phyloP scores from a whole-genome alignment of 2,329 filamentous ascomycete species.

The Ascomycota sp. region DNA sequence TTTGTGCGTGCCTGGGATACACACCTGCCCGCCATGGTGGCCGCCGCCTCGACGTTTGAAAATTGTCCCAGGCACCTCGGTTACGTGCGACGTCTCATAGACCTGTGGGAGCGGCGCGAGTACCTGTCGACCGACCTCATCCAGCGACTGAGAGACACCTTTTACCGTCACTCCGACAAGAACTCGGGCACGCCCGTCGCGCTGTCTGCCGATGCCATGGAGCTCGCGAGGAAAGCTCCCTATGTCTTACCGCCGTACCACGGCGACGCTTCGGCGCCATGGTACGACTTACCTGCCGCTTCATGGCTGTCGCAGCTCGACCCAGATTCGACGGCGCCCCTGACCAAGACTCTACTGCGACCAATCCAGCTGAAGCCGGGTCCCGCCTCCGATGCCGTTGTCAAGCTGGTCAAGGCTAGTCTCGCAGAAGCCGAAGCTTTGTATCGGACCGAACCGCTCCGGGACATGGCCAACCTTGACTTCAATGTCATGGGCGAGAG shows the following conservation, averaged over 20 bases:
- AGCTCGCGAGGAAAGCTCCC: conserved; percentile 32
- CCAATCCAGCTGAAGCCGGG: conserved; percentile 48
- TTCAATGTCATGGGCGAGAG: conserved; percentile 56
- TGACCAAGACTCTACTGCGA: conserved; percentile 47
- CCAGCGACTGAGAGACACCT: conserved; percentile 33
- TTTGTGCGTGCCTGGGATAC: conserved; percentile 35
- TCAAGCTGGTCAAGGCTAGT: conserved; percentile 45
- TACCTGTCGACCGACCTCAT: conserved; percentile 36
- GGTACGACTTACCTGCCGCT: conserved; percentile 62
- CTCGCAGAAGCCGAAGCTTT: conserved; percentile 47
- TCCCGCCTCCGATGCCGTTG: conserved; percentile 42
- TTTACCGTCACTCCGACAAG: conserved; percentile 18
- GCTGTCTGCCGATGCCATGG: conserved; percentile 8
- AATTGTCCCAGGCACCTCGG: conserved; percentile 41
- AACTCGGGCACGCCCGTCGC: conserved; percentile 5
- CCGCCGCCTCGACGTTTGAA: conserved; percentile 31
- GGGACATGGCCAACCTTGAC: conserved; percentile 30
- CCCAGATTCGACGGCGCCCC: conserved; percentile 51
- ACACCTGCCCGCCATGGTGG: conserved; percentile 38
- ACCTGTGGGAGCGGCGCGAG: conserved; percentile 44
- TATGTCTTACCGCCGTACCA: conserved; percentile 56
- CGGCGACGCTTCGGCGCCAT: conserved; percentile 49
- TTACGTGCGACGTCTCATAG: conserved; percentile 41
- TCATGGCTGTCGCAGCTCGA: conserved; percentile 62
- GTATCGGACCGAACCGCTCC: conserved; percentile 29